Base-by-base conservation (phyloP, 805 yeast species). In the Yamadazyma endophytica region DNA sequence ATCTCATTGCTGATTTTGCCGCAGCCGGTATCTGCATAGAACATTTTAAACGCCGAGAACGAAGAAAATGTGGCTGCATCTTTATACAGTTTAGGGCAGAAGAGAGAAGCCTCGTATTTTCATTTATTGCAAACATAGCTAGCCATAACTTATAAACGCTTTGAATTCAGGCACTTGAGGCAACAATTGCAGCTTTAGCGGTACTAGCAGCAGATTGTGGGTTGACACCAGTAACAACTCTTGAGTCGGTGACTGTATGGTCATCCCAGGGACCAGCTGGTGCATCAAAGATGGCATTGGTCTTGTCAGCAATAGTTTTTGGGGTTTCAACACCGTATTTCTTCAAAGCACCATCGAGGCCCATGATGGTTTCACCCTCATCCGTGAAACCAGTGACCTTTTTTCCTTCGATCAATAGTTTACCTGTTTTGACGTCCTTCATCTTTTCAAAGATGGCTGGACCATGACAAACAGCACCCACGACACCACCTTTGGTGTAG, bases 391-490 rank as follows among this genome's bases (percentile, higher is more conserved):
- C 84, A 15, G 86, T 78, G 30, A 74, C 61, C 17, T 61, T 62
- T 51, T 68, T 73, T 33, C 79, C 83, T 39, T 70, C 51, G 33
- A 70, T 60, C 31, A 80, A 42, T 12, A 58, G 53, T 28, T 62
- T 56, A 25, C 75, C 75, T 12, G 69, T 58, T 6, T 44, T 36
- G 24, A 47, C 39, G 41, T 73, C 74, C 24, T 47, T 56, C 40
- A 78, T 49, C 26, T 62, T 61, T n/a, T 64, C 71, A 37, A 79
- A 72, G 39, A 78, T 64, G 14, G 68, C 65, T n/a, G 82, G 81
- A 6, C 82, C 86, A 43, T 79, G 84, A 53, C 86, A 79, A 6
- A 79, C 84, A 11, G 84, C 82, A 25, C 77, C 54, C 15, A 79
- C 68, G 23, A 76, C 68, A 29, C 82, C 83, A 23, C 72, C 74